A percentile compares a stretch with the other conserved stretches of the same genome.
phyloP scores from a whole-genome alignment of 306 rosid species.

The Acacia melanoxylon region DNA sequence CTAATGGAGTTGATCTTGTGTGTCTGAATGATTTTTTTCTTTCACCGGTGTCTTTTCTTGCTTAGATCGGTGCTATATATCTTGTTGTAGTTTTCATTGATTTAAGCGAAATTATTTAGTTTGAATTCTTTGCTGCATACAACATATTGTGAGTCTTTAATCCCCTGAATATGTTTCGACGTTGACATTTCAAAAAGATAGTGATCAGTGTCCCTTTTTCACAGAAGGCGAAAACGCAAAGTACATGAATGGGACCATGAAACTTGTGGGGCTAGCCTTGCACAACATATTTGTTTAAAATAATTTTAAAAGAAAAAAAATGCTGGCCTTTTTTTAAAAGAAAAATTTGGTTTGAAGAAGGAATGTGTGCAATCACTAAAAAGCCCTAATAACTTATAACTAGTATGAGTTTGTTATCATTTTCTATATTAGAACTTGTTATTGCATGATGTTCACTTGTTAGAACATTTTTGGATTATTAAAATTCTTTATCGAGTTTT shows the following conservation, averaged over 20 bases:
- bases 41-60: not conserved
- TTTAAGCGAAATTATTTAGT: not conserved
- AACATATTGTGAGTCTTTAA: not conserved
- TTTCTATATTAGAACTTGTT: fast-evolving
- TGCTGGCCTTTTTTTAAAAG: not conserved
- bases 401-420: no score
- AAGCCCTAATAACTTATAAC: no score
- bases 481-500: no score
- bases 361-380: no score
- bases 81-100: not conserved
- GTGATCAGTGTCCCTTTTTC: not conserved
- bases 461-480: no score
- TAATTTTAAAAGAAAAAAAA: not conserved
- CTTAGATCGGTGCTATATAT: not conserved
- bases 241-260: not conserved
- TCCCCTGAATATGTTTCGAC: not conserved
- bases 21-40: no score
- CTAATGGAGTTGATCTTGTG: not conserved
- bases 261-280: no score
- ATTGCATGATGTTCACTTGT: fast-evolving
- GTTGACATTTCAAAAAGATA: not conserved
- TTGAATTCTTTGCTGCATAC: not conserved
- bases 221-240: not conserved
- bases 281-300: not conserved
- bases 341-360: no score